A percentile compares a stretch with the other conserved stretches of the same genome.
phyloP scores from a whole-genome alignment of 176 grass and related monocot genomes.

The Cenchrus purpureus region DNA sequence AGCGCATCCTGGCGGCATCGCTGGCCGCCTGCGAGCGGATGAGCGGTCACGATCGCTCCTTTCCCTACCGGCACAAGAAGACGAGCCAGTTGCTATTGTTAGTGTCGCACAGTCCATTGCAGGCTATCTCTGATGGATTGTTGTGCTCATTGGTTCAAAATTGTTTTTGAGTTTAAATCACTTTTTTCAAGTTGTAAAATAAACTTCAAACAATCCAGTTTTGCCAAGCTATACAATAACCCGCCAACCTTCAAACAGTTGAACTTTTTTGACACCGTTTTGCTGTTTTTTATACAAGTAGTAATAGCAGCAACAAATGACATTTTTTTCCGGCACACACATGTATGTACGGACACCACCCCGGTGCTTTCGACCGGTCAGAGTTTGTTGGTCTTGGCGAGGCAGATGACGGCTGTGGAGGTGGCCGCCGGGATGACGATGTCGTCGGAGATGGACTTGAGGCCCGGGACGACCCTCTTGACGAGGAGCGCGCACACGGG shows the following conservation, averaged over 20 bases:
- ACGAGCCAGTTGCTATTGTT: too few species aligned
- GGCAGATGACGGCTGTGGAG: constrained; percentile 56
- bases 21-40: background rate
- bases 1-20: background rate
- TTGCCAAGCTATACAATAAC: background rate
- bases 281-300: background rate
- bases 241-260: background rate
- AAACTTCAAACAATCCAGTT: background rate
- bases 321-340: constrained; percentile 2
- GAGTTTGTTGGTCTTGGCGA: constrained; percentile 68
- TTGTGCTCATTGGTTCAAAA: background rate
- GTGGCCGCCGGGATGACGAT: constrained; percentile 73
- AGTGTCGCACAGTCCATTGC: background rate
- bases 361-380: constrained; percentile 9
- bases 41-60: background rate
- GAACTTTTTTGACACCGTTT: background rate
- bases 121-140: background rate
- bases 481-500: constrained; percentile 55
- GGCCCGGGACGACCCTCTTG: constrained; percentile 68
- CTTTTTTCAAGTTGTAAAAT: too few species aligned
- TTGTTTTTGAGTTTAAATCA: background rate
- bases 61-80: background rate
- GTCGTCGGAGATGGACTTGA: constrained; percentile 64
- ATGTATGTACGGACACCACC: background rate
- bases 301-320: too few species aligned